Evolutionary conservation across 2,329 filamentous ascomycete genomes (phyloP), one percentile per base, ranked within the genome.

Genomic region (Calcarisporium arbuscula): DNA sequence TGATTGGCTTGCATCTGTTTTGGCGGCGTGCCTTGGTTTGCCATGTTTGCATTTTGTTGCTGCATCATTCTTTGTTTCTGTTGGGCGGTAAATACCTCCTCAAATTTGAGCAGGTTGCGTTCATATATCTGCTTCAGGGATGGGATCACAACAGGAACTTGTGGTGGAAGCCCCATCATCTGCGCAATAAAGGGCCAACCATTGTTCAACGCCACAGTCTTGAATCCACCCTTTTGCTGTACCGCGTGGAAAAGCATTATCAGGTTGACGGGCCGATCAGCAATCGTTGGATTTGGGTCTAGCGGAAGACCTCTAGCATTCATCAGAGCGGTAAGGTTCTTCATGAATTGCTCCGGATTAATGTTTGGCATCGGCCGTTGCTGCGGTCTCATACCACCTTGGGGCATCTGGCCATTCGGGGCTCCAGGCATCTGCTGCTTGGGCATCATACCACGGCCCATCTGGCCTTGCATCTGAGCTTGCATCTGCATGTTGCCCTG

Each of bases 291-390:
- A 42, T 80, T 82, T 2, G 74, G 65, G 30, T 95, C 87, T 32
- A 96, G 69, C 0, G 79, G 81, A 14, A 86, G 66, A 20, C 80
- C 77, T 39, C 83, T 80, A 30, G 77, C 71, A 40, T 74, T 74
- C 81, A 94, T 94, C 44, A 94, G 85, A n/a, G 72, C 64, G 15
- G 77, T 73, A 7, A 96, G 66, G 25, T 80, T 83, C 50, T 86
- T 84, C 58, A 94, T 69, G 44, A 89, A 88, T 20, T 72, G 70
- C 41, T 88, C 82, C 0, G 76, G 77, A 37, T 72, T 75, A 18
- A 63, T 62, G n/a, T 60, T 53, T 32, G 55, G 47, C 45, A 62
- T 57, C 18, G 58, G 61, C 32, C 61, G 57, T 34, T 57, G 60
- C 44, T 77, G 75, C 28, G 72, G 66, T 37, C 72, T 65, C 58